These are phyloP conservation scores for Aspergillus unguis DNA, from an alignment of 2,329 filamentous ascomycete species.

Conservation along the genomic window DNA sequence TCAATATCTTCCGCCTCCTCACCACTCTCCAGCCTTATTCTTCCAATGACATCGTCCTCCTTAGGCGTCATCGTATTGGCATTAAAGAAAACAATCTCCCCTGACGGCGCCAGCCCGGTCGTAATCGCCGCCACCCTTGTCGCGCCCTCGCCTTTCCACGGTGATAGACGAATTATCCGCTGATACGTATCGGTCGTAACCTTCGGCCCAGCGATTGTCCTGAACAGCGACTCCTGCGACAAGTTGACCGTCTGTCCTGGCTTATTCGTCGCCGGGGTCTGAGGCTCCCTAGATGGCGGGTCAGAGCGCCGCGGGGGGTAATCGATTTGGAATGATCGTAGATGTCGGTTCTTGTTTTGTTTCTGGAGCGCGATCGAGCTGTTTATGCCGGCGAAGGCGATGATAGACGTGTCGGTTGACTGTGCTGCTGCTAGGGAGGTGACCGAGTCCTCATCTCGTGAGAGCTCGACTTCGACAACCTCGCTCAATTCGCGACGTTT, in stretches of 20 bases:
- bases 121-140: constrained; percentile 72
- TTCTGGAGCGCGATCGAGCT: constrained; percentile 69
- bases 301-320: constrained; percentile 48
- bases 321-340: constrained; percentile 69
- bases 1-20: constrained; percentile 52
- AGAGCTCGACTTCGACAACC: constrained; percentile 70
- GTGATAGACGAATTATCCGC: constrained; percentile 56
- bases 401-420: constrained; percentile 51
- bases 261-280: constrained; percentile 22
- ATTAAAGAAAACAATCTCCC: constrained; percentile 78
- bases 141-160: constrained; percentile 50
- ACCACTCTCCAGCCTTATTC: constrained; percentile 50
- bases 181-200: constrained; percentile 55
- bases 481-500: constrained; percentile 61
- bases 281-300: constrained; percentile 13
- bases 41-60: constrained; percentile 51
- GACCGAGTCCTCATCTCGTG: constrained; percentile 82
- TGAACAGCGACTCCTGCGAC: constrained; percentile 53
- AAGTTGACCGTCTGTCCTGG: constrained; percentile 42
- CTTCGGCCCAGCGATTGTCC: constrained; percentile 30
- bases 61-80: constrained; percentile 56
- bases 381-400: constrained; percentile 77
- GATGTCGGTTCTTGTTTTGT: constrained; percentile 77
- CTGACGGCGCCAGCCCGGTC: constrained; percentile 70
- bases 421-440: constrained; percentile 72